phyloP scores from a whole-genome alignment of 2,329 filamentous ascomycete genomes.

The Pseudonectria buxi region DNA sequence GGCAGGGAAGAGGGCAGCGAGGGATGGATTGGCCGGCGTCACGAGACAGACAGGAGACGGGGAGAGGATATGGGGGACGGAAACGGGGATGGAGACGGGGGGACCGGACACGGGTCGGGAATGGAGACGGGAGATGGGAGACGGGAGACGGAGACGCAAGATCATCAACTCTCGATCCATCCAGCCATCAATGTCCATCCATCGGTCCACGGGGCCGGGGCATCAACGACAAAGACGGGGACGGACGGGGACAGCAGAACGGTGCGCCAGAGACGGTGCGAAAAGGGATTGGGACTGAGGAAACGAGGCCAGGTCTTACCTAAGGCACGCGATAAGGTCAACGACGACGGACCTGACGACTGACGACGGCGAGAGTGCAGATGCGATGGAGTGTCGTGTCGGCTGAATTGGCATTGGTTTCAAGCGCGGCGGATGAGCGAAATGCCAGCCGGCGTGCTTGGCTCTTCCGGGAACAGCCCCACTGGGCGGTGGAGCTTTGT shows the following conservation, averaged over 20 bases:
- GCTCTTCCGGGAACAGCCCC: conserved; percentile 18
- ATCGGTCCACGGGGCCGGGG: conserved; percentile 4
- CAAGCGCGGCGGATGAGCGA: conserved; percentile 18
- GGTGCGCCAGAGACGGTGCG: conserved; percentile 9
- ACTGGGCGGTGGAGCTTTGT: conserved; percentile 1
- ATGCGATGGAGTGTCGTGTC: conserved; percentile 11
- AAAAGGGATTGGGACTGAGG: conserved; percentile 12
- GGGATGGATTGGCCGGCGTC: background rate
- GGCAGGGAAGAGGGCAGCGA: background rate
- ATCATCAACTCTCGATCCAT: background rate
- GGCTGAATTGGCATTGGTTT: conserved; percentile 27
- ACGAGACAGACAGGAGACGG: background rate
- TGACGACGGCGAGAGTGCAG: conserved; percentile 21
- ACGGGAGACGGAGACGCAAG: background rate
- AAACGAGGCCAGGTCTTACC: conserved; percentile 25
- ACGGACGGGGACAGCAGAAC: conserved; percentile 3
- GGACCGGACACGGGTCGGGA: too few species aligned
- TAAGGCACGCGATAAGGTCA: conserved; percentile 17
- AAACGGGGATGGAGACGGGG: background rate
- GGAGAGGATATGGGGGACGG: background rate
- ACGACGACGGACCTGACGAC: conserved; percentile 15
- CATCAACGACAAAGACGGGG: conserved; percentile 4
- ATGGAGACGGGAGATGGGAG: background rate
- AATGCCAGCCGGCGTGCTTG: conserved; percentile 13
- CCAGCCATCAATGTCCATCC: too few species aligned